Evolutionary conservation across 2,329 filamentous ascomycete genomes (phyloP).

Genomic region (Shiraia sp.): DNA sequence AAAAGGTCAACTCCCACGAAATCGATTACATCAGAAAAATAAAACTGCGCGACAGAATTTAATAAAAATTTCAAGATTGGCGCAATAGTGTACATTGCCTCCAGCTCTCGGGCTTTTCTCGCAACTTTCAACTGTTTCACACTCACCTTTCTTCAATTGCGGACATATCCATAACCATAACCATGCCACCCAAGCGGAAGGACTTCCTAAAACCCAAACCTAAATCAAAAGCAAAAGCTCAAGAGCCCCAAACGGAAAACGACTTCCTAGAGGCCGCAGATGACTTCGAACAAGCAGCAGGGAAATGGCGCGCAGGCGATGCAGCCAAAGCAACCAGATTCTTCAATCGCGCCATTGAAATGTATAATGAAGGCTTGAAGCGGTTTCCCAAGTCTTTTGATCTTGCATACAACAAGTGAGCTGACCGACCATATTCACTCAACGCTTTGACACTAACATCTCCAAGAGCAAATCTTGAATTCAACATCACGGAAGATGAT

Average conservation of each 20-base stretch:
- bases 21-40: slow-evolving; percentile 1
- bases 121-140: no score
- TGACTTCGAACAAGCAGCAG: slow-evolving; percentile 70
- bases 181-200: slow-evolving; percentile 38
- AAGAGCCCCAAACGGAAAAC: slow-evolving; percentile 65
- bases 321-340: slow-evolving; percentile 66
- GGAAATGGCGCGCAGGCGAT: slow-evolving; percentile 76
- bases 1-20: slow-evolving; percentile 1
- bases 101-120: no score
- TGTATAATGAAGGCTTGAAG: slow-evolving; percentile 66
- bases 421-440: slow-evolving; percentile 2
- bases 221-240: slow-evolving; percentile 34
- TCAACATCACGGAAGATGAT: slow-evolving; percentile 70
- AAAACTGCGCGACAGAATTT: not conserved
- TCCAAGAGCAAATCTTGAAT: slow-evolving; percentile 66
- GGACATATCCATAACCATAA: slow-evolving; percentile 1
- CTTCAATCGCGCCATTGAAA: slow-evolving; percentile 66
- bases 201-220: slow-evolving; percentile 36
- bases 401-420: slow-evolving; percentile 74
- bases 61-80: no score
- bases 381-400: slow-evolving; percentile 68
- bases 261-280: slow-evolving; percentile 71
- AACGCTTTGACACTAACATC: not conserved
- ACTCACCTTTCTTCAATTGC: no score
- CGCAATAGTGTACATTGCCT: no score